phyloP scores from a whole-genome alignment of 805 yeast species.

The Myxozyma vanderwaltii region DNA sequence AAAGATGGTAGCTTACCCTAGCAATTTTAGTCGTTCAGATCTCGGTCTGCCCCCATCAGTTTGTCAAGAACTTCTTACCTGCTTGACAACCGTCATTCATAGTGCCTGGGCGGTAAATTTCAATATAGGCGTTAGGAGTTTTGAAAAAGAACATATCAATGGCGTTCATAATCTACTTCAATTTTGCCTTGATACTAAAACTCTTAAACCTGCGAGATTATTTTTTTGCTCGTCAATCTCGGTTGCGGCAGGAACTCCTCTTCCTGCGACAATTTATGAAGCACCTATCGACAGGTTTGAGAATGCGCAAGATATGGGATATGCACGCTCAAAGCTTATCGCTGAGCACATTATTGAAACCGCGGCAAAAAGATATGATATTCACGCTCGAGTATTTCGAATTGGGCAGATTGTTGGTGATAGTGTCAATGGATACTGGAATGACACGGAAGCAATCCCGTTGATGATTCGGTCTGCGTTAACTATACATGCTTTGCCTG shows the following conservation, averaged over 20 bases:
- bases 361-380: constrained; percentile 9
- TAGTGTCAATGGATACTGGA: constrained; percentile 22
- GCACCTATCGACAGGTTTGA: constrained; percentile 8
- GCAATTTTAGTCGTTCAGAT: constrained; percentile 15
- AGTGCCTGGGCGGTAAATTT: constrained; percentile 32
- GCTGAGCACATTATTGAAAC: constrained; percentile 17
- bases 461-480: constrained; percentile 25
- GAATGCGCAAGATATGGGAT: constrained; percentile 28
- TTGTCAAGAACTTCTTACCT: constrained; percentile 1
- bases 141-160: constrained; percentile 23
- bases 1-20: constrained; percentile 16
- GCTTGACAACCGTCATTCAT: constrained; percentile 20
- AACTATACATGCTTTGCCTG: constrained; percentile 22
- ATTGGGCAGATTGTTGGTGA: constrained; percentile 29
- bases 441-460: constrained; percentile 29
- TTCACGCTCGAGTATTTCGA: constrained; percentile 20
- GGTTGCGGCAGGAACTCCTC: constrained; percentile 21
- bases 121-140: constrained; percentile 18
- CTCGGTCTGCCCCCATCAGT: constrained; percentile 17
- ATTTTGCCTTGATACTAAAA: constrained; percentile 15
- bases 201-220: constrained; percentile 14
- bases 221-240: constrained; percentile 27
- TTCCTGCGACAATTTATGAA: constrained; percentile 22
- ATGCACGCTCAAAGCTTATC: constrained; percentile 27
- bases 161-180: constrained; percentile 24